Conservation (phyloP, 2,329 filamentous ascomycete species). For the Claviceps pusilla region DNA sequence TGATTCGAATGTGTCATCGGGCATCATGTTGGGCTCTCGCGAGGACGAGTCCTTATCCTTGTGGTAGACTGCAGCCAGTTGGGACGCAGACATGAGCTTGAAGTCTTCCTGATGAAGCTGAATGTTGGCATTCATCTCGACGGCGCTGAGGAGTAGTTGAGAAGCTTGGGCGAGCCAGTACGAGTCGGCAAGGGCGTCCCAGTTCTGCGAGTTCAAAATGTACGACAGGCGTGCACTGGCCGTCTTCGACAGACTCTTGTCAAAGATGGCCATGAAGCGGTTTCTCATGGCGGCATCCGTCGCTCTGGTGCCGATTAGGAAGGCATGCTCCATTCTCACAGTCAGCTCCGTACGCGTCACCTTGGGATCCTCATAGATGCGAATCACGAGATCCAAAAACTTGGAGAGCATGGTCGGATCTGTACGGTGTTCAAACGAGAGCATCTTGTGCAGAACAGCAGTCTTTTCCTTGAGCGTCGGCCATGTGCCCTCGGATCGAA, state of each 20-base stretch:
- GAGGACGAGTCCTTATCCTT: slow-evolving; percentile 53
- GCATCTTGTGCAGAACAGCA: slow-evolving; percentile 97
- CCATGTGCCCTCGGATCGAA: slow-evolving; percentile 86
- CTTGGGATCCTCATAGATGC: slow-evolving; percentile 95
- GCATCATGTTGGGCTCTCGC: slow-evolving; percentile 50
- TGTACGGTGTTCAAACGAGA: slow-evolving; percentile 74
- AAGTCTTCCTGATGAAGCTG: slow-evolving; percentile 77
- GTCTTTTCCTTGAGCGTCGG: slow-evolving; percentile 98
- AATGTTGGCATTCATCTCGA: slow-evolving; percentile 68
- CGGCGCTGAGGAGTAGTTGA: slow-evolving; percentile 77
- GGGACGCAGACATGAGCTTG: slow-evolving; percentile 57
- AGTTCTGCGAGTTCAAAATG: slow-evolving; percentile 83
- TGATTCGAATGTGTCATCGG: slow-evolving; percentile 68
- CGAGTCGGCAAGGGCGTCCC: slow-evolving; percentile 85
- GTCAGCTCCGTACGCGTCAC: slow-evolving; percentile 91
- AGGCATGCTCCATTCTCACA: slow-evolving; percentile 93
- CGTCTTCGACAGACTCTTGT: slow-evolving; percentile 83
- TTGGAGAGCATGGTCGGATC: slow-evolving; percentile 79
- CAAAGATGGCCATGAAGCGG: slow-evolving; percentile 91
- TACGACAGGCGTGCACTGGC: slow-evolving; percentile 81
- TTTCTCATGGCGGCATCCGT: slow-evolving; percentile 94
- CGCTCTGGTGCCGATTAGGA: slow-evolving; percentile 85
- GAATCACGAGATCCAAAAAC: slow-evolving; percentile 89
- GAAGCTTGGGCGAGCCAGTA: slow-evolving; percentile 96
- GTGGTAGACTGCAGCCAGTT: slow-evolving; percentile 57